phyloP scores from a whole-genome alignment of 495 filamentous ascomycete genomes.

The Talaromyces trachyspermus region DNA sequence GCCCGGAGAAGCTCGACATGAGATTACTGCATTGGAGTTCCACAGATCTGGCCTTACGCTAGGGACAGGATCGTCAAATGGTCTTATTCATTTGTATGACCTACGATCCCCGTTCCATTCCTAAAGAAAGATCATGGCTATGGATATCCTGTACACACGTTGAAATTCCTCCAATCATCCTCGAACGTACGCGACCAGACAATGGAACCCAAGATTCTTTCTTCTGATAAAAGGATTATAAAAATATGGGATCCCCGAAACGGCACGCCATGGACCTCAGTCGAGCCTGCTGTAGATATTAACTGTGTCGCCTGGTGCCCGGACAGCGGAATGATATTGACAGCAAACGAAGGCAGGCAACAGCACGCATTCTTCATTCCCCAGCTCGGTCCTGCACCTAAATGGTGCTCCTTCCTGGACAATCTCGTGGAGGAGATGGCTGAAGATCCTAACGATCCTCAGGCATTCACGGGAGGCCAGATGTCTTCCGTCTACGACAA shows the following conservation, averaged over 20 bases:
- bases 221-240: constrained; percentile 89
- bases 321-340: constrained; percentile 84
- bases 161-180: constrained; percentile 76
- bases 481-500: constrained; percentile 86
- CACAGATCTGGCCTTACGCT: constrained; percentile 76
- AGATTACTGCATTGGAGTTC: constrained; percentile 85
- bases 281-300: constrained; percentile 90
- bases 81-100: constrained; percentile 89
- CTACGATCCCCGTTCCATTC: constrained; percentile 78
- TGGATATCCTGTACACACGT: constrained; percentile 83
- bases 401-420: constrained; percentile 94
- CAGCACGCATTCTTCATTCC: constrained; percentile 96
- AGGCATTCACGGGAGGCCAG: constrained; percentile 45
- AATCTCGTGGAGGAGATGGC: constrained; percentile 98
- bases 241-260: constrained; percentile 86
- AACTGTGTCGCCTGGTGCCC: constrained; percentile 85
- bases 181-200: constrained; percentile 51
- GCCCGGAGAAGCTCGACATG: constrained; percentile 48
- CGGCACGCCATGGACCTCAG: constrained; percentile 84
- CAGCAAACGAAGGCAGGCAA: constrained; percentile 88
- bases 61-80: constrained; percentile 80
- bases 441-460: constrained; percentile 64
- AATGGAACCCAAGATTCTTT: constrained; percentile 78
- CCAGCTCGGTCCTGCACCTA: constrained; percentile 82
- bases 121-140: constrained; percentile 94